A percentile compares a stretch with the other conserved stretches of the same genome.
Conservation (phyloP, 768 basidiomycete genomes). For the Tulasnella sp. region DNA sequence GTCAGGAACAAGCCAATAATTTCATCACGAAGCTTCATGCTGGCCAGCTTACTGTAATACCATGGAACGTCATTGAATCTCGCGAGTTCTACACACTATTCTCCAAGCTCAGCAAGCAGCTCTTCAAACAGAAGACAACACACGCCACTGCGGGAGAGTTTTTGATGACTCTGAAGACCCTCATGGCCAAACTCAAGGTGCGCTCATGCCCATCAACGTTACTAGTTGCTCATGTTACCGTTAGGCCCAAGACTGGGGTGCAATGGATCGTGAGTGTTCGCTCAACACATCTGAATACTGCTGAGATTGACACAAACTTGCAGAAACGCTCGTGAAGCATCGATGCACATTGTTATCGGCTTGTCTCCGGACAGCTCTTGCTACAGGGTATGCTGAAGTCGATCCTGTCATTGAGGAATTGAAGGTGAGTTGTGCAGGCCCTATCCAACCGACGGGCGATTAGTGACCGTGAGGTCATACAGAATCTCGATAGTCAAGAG, state of each 20-base stretch:
- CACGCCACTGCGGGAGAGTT: slow-evolving; percentile 46
- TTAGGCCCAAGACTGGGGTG: slow-evolving; percentile 41
- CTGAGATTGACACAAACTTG: slow-evolving; percentile 34
- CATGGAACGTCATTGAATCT: slow-evolving; percentile 60
- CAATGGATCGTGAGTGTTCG: slow-evolving; percentile 43
- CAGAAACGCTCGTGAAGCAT: slow-evolving; percentile 27
- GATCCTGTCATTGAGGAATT: slow-evolving; percentile 40
- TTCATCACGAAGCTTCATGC: slow-evolving; percentile 52
- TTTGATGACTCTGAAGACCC: slow-evolving; percentile 44
- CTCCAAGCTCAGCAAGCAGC: slow-evolving; percentile 33
- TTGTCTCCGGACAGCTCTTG: slow-evolving; percentile 36
- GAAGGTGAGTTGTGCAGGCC: slow-evolving; percentile 42
- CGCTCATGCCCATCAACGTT: not conserved
- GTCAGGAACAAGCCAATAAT: slow-evolving; percentile 49
- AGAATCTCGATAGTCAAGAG: slow-evolving; percentile 46
- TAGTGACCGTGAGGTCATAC: too few species aligned
- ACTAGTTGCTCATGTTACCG: not conserved
- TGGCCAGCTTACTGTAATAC: slow-evolving; percentile 46
- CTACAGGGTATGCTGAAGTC: slow-evolving; percentile 37
- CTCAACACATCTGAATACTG: slow-evolving; percentile 17
- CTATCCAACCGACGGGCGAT: too few species aligned
- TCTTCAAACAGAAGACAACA: slow-evolving; percentile 41
- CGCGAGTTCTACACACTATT: slow-evolving; percentile 51
- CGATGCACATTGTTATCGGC: slow-evolving; percentile 24
- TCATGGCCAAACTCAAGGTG: slow-evolving; percentile 61